These are phyloP conservation scores for Aspergillus steynii DNA, from an alignment of 495 filamentous ascomycete genomes.

Conservation along the genomic window DNA sequence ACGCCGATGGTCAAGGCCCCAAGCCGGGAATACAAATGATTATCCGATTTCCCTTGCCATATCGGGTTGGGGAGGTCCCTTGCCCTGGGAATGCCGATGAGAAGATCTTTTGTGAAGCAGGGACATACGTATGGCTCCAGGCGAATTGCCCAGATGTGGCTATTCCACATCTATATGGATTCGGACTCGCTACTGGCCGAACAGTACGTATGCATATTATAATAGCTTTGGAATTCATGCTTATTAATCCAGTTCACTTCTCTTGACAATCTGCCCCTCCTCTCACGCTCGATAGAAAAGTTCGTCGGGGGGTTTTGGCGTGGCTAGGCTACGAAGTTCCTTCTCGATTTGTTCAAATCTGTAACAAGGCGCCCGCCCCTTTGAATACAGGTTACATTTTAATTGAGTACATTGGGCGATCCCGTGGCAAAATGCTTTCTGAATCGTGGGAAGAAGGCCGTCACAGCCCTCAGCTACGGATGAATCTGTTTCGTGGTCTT, in stretches of 20 bases:
- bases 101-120: constrained; percentile 32
- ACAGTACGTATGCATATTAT: constrained; percentile 15
- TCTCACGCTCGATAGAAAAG: too few species aligned
- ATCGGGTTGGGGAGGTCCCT: constrained; percentile 31
- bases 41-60: constrained; percentile 35
- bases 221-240: neutral
- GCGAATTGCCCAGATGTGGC: constrained; percentile 31
- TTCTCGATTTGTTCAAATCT: constrained; percentile 26
- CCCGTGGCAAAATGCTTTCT: constrained; percentile 35
- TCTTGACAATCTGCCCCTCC: constrained; percentile 6
- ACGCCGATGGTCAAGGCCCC: constrained; percentile 12
- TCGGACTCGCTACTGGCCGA: constrained; percentile 31
- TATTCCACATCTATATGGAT: constrained; percentile 37
- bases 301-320: too few species aligned
- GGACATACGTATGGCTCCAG: constrained; percentile 34
- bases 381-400: constrained; percentile 30
- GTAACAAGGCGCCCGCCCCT: constrained; percentile 5
- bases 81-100: constrained; percentile 34
- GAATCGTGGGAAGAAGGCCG: constrained; percentile 26
- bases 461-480: constrained; percentile 20
- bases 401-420: constrained; percentile 34
- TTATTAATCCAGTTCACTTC: neutral
- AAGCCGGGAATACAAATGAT: constrained; percentile 17
- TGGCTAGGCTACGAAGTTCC: constrained; percentile 25
- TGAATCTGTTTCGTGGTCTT: constrained; percentile 31